A percentile compares a stretch with the other conserved stretches of the same genome.
Conservation (phyloP, 257 asterid species). For the Solanum dulcamara region DNA sequence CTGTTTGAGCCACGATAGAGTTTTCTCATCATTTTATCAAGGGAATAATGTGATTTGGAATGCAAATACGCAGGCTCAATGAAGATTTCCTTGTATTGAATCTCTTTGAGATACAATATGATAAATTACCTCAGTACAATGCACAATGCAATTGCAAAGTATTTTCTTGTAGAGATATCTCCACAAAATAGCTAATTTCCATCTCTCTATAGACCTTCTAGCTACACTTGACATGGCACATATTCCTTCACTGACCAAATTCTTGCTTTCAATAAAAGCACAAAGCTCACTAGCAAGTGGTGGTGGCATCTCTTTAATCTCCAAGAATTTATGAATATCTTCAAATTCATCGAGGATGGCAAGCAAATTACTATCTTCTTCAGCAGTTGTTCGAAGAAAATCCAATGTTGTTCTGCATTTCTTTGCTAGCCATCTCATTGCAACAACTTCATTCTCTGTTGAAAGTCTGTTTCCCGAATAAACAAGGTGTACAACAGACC, state of each 20-base stretch:
- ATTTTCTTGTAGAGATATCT: slow-evolving; percentile 48
- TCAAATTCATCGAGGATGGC: slow-evolving; percentile 19
- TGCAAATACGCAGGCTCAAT: not conserved
- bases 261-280: slow-evolving; percentile 19
- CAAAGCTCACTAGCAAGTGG: slow-evolving; percentile 23
- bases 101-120: not conserved
- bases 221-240: slow-evolving; percentile 4
- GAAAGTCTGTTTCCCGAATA: slow-evolving; percentile 53
- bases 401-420: slow-evolving; percentile 32
- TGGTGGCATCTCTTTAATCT: slow-evolving; percentile 9
- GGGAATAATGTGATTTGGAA: not conserved
- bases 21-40: not conserved
- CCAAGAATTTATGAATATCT: slow-evolving; percentile 1
- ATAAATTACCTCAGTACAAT: slow-evolving; percentile 20
- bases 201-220: slow-evolving; percentile 29
- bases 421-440: slow-evolving; percentile 34
- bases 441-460: slow-evolving; percentile 42
- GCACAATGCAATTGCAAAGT: slow-evolving; percentile 32
- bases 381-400: slow-evolving; percentile 32
- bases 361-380: slow-evolving; percentile 44
- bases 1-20: not conserved
- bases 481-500: slow-evolving; percentile 40
- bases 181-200: slow-evolving; percentile 64
- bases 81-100: not conserved
- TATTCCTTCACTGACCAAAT: not conserved